These are phyloP conservation scores for Gleditsia sinensis DNA, from an alignment of 306 rosid species.

Conservation along the genomic window DNA sequence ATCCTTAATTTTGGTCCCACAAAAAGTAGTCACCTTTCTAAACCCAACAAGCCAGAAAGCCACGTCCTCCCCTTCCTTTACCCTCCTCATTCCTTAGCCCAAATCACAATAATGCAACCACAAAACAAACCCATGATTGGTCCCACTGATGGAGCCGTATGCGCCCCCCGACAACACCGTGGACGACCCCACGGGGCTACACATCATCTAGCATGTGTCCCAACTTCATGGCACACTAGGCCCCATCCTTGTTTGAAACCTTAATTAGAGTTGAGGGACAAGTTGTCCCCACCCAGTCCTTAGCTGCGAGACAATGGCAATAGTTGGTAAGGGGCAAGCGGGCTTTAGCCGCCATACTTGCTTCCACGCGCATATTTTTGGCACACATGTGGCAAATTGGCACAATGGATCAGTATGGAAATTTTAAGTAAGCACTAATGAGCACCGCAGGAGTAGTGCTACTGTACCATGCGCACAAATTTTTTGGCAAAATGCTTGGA, in stretches of 20 bases:
- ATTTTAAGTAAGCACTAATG: constrained; percentile 32
- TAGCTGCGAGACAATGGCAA: constrained; percentile 52
- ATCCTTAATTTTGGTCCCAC: constrained; percentile 45
- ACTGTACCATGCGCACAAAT: constrained; percentile 80
- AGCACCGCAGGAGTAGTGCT: constrained; percentile 58
- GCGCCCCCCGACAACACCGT: constrained; percentile 81
- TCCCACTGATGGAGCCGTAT: constrained; percentile 57
- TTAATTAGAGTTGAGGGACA: constrained; percentile 50
- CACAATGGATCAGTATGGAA: constrained; percentile 34
- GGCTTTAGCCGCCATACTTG: constrained; percentile 74
- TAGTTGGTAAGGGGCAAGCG: constrained; percentile 43
- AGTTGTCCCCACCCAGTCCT: constrained; percentile 62
- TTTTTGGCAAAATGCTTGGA: constrained; percentile 39
- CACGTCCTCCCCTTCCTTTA: constrained; percentile 3
- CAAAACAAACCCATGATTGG: constrained; percentile 65
- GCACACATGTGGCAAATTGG: constrained; percentile 49
- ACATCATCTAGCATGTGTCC: constrained; percentile 83
- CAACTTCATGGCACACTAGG: constrained; percentile 63
- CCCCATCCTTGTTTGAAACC: constrained; percentile 50
- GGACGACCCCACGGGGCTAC: constrained; percentile 57
- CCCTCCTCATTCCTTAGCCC: constrained; percentile 36
- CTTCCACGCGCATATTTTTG: constrained; percentile 59
- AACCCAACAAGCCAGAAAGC: constrained; percentile 38
- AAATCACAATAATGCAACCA: constrained; percentile 52
- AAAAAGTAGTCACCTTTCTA: constrained; percentile 40